A percentile compares a stretch with the other conserved stretches of the same genome.
Conservation (phyloP, 2,329 filamentous ascomycete species). For the Onygena corvina region DNA sequence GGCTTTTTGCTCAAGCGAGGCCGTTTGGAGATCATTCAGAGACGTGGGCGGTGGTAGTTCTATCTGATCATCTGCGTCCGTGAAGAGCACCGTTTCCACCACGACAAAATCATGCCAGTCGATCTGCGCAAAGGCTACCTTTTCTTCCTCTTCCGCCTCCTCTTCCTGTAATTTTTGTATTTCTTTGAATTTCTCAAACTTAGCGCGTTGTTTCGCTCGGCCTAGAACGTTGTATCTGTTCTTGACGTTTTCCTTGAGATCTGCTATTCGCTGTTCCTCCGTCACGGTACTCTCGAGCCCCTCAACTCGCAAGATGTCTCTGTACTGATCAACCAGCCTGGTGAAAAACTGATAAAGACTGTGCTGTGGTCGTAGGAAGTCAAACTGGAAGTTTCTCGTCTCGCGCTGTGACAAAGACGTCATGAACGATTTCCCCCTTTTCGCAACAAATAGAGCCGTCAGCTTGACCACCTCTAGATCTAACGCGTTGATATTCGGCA, state of each 20-base stretch:
- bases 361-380: conserved; percentile 90
- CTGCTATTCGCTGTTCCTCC: conserved; percentile 58
- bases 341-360: conserved; percentile 94
- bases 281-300: conserved; percentile 58
- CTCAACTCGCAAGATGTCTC: conserved; percentile 57
- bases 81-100: conserved; percentile 88
- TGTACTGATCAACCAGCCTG: conserved; percentile 84
- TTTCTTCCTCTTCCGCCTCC: conserved; percentile 73
- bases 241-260: conserved; percentile 60
- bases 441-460: conserved; percentile 83
- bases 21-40: conserved; percentile 82
- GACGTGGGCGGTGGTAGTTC: conserved; percentile 82
- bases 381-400: conserved; percentile 83
- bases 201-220: conserved; percentile 71
- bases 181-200: conserved; percentile 76
- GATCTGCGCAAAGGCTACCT: conserved; percentile 66
- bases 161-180: conserved; percentile 79
- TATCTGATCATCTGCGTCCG: conserved; percentile 71
- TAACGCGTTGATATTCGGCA: conserved; percentile 93
- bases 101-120: conserved; percentile 98
- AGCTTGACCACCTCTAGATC: conserved; percentile 64
- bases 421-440: conserved; percentile 85
- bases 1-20: conserved; percentile 89
- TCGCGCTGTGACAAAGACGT: conserved; percentile 81
- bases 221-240: conserved; percentile 72